These are phyloP conservation scores for Leavenworthia alabamica DNA, from an alignment of 345 rosid genomes.

Conservation along the genomic window DNA sequence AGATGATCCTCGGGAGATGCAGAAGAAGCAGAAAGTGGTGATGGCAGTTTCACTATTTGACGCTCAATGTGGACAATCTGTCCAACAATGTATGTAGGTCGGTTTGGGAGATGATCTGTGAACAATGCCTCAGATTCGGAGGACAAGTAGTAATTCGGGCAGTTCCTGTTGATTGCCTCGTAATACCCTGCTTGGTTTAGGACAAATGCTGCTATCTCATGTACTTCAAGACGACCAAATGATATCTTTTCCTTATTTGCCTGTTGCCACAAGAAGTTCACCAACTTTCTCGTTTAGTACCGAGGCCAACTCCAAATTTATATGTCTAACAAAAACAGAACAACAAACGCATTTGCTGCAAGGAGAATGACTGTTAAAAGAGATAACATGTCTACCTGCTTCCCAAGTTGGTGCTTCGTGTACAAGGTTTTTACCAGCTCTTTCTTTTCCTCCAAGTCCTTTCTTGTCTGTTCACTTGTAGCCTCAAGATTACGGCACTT, in stretches of 20 bases:
- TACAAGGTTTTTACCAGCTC: conserved; percentile 71
- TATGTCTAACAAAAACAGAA: background rate
- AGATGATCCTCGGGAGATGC: conserved; percentile 39
- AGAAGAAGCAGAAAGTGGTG: conserved; percentile 35
- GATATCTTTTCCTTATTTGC: conserved; percentile 91
- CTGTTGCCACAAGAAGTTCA: conserved; percentile 36
- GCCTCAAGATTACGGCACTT: conserved; percentile 61
- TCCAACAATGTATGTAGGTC: conserved; percentile 78
- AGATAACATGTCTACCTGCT: conserved; percentile 58
- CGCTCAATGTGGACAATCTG: conserved; percentile 88
- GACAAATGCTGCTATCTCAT: conserved; percentile 91
- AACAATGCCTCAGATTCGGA: conserved; percentile 91
- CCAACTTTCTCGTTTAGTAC: conserved; percentile 1
- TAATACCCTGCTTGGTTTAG: conserved; percentile 69
- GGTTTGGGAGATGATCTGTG: conserved; percentile 73
- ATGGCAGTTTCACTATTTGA: conserved; percentile 52
- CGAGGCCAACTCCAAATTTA: background rate
- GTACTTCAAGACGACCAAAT: conserved; percentile 76
- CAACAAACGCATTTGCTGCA: conserved; percentile 1
- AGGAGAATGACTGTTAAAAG: background rate
- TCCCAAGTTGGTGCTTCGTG: conserved; percentile 84
- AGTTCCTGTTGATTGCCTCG: conserved; percentile 73
- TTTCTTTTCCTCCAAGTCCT: conserved; percentile 76
- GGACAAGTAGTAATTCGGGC: conserved; percentile 72
- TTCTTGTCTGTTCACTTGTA: conserved; percentile 61